phyloP scores from a whole-genome alignment of 2,329 filamentous ascomycete species.

The Sphaerulina populicola region DNA sequence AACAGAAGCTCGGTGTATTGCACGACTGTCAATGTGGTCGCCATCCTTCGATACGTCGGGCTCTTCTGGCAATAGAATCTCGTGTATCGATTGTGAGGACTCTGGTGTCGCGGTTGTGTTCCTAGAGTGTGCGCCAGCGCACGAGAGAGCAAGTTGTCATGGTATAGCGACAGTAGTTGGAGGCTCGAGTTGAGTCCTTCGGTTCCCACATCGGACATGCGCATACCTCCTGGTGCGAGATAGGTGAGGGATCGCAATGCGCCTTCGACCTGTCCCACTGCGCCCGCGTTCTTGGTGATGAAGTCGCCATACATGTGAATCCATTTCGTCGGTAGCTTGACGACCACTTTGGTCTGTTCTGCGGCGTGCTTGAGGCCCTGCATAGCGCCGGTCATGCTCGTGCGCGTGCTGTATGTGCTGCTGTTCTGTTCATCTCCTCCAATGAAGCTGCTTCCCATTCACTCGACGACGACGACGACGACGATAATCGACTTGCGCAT shows the following conservation, averaged over 20 bases:
- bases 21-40: slow-evolving; percentile 76
- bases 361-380: slow-evolving; percentile 26
- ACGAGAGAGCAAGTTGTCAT: slow-evolving; percentile 74
- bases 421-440: background rate
- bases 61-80: slow-evolving; percentile 55
- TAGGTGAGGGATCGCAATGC: slow-evolving; percentile 88
- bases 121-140: slow-evolving; percentile 49
- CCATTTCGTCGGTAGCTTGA: slow-evolving; percentile 29
- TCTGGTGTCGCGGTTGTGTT: slow-evolving; percentile 40
- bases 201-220: slow-evolving; percentile 88
- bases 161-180: slow-evolving; percentile 83
- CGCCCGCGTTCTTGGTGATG: slow-evolving; percentile 87
- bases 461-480: background rate
- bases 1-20: slow-evolving; percentile 94
- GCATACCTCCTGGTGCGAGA: slow-evolving; percentile 81
- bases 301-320: slow-evolving; percentile 68
- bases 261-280: slow-evolving; percentile 91
- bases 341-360: slow-evolving; percentile 25
- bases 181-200: slow-evolving; percentile 75
- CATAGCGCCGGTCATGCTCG: slow-evolving; percentile 19
- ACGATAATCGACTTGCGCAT: background rate
- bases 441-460: background rate
- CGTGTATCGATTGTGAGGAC: slow-evolving; percentile 56
- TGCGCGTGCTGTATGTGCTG: background rate
- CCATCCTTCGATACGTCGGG: slow-evolving; percentile 68